These are phyloP conservation scores for Aspergillus fructus DNA, from an alignment of 2,329 filamentous ascomycete species.

Conservation along the genomic window DNA sequence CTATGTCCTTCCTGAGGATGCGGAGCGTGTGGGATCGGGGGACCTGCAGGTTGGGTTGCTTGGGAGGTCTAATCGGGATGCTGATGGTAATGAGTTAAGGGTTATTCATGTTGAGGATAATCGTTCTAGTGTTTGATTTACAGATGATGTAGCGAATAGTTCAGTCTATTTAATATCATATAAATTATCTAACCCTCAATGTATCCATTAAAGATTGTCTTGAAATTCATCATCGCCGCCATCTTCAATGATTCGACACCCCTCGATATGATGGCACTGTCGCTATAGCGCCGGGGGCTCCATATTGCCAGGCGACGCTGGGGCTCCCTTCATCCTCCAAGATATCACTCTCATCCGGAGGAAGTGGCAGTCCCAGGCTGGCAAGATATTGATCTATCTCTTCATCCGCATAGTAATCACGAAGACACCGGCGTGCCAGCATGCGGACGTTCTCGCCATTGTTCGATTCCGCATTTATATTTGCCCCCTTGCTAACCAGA, in stretches of 20 bases:
- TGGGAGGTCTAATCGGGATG: conserved; percentile 3
- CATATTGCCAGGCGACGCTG: too few species aligned
- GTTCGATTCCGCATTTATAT: not conserved
- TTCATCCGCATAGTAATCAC: rapidly evolving
- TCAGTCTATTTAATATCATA: too few species aligned
- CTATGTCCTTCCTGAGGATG: not conserved
- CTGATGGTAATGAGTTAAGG: not conserved
- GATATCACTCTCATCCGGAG: too few species aligned
- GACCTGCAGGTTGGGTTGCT: not conserved
- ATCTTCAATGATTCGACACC: too few species aligned
- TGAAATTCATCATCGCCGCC: too few species aligned
- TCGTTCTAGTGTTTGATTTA: not conserved
- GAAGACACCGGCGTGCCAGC: too few species aligned
- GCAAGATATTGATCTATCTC: not conserved
- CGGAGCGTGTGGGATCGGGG: not conserved
- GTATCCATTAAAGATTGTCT: too few species aligned
- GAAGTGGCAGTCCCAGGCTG: not conserved
- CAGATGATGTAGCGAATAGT: too few species aligned
- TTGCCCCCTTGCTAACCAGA: not conserved
- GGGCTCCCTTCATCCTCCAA: too few species aligned
- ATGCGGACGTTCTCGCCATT: not conserved
- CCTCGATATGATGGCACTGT: too few species aligned
- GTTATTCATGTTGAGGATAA: conserved; percentile 10
- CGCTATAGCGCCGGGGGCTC: too few species aligned
- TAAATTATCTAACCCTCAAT: too few species aligned